Evolutionary conservation across 352 stramenopile species (phyloP).

Genomic region (Lagenidium giganteum): DNA sequence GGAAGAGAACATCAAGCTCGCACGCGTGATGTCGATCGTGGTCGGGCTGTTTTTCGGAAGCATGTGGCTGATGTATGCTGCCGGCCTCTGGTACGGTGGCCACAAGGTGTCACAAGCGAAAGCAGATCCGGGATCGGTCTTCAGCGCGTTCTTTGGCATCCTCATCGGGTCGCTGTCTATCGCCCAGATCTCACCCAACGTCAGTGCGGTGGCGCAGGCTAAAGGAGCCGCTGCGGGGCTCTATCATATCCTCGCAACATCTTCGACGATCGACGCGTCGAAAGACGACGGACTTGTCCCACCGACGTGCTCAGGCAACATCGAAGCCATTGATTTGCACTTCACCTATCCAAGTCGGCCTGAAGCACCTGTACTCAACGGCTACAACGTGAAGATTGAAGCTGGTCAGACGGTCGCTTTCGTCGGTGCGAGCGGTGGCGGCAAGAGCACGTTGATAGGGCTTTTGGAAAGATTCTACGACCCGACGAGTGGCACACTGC

Average conservation of each 20-base stretch:
- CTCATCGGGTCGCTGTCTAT: conserved; percentile 39
- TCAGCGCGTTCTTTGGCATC: conserved; percentile 51
- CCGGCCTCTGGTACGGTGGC: background rate
- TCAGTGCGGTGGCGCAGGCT: conserved; percentile 41
- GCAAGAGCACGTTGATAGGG: conserved; percentile 6
- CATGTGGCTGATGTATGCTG: background rate
- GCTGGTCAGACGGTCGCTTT: conserved; percentile 27
- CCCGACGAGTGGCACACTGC: conserved; percentile 42
- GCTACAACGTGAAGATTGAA: conserved; percentile 51
- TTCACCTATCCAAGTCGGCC: conserved; percentile 41
- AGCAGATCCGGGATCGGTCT: conserved; percentile 27
- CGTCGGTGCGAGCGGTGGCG: conserved; percentile 5
- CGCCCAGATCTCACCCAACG: conserved; percentile 43
- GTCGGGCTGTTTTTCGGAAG: background rate
- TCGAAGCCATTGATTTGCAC: conserved; percentile 22
- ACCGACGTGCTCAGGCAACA: conserved; percentile 17
- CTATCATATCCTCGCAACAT: conserved; percentile 50
- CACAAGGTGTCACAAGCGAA: conserved; percentile 6
- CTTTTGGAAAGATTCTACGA: conserved; percentile 87
- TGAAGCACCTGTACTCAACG: conserved; percentile 42
- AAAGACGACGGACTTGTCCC: conserved; percentile 23
- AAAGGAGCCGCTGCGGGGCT: conserved; percentile 35
- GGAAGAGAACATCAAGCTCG: background rate
- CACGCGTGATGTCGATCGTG: background rate
- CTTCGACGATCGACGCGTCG: conserved; percentile 37